These are phyloP conservation scores for Bretziella fagacearum DNA, from an alignment of 2,329 filamentous ascomycete species.

Conservation along the genomic window DNA sequence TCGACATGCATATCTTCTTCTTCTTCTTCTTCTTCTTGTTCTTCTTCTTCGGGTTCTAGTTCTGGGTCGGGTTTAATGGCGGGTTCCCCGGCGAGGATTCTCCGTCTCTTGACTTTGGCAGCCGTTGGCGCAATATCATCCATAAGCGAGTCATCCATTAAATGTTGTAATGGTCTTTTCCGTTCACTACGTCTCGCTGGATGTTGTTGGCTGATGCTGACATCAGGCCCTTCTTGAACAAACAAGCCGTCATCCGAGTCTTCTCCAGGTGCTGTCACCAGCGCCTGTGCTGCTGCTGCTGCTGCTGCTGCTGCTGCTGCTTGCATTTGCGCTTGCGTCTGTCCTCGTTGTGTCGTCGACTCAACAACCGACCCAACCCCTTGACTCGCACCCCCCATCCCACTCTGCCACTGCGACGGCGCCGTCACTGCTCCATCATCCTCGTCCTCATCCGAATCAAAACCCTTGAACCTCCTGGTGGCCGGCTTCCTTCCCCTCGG, in stretches of 20 bases:
- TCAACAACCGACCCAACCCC: not conserved
- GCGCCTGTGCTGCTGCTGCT: slow-evolving; percentile 10
- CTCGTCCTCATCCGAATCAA: slow-evolving; percentile 31
- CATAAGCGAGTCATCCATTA: slow-evolving; percentile 29
- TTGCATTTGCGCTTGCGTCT: no score
- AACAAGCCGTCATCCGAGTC: slow-evolving; percentile 34
- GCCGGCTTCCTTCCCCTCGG: slow-evolving; percentile 25
- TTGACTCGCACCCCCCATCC: not conserved
- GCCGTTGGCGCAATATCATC: slow-evolving; percentile 54
- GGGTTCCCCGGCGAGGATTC: slow-evolving; percentile 41
- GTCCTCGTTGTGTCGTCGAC: no score
- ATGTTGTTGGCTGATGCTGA: slow-evolving; percentile 15
- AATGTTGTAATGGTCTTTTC: slow-evolving; percentile 28
- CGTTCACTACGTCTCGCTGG: slow-evolving; percentile 23
- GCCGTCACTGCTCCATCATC: slow-evolving; percentile 20
- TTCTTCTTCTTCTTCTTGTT: slow-evolving; percentile 20
- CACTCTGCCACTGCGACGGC: not conserved
- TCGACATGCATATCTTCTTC: no score
- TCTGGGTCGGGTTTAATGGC: slow-evolving; percentile 22
- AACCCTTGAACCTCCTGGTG: slow-evolving; percentile 53
- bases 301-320: slow-evolving; percentile 5
- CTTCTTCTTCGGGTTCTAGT: slow-evolving; percentile 15
- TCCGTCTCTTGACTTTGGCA: slow-evolving; percentile 61
- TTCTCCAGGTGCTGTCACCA: slow-evolving; percentile 2
- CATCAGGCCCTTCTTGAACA: slow-evolving; percentile 32